These are phyloP conservation scores for Lagenidium sp. DNA, from an alignment of 352 stramenopile species.

Conservation along the genomic window DNA sequence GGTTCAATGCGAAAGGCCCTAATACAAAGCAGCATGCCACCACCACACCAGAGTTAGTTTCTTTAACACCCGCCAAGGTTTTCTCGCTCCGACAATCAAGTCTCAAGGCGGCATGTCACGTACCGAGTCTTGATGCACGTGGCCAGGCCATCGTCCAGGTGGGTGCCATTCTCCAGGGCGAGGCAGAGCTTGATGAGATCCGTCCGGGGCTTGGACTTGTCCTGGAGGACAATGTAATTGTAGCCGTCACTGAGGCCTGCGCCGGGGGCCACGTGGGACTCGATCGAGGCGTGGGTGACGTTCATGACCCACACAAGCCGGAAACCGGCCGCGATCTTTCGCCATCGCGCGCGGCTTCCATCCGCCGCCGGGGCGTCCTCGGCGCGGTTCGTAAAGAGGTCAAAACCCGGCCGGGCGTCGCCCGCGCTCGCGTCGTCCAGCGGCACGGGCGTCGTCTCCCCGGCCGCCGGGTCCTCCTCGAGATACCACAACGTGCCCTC, in stretches of 20 bases:
- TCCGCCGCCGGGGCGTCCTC: constrained; percentile 15
- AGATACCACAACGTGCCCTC: constrained; percentile 52
- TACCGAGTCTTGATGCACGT: constrained; percentile 49
- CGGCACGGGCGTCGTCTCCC: constrained; percentile 1
- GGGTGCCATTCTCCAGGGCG: constrained; percentile 37
- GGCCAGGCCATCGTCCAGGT: constrained; percentile 27
- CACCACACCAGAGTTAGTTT: too few relatives aligned
- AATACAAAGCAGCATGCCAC: neutral
- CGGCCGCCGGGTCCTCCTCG: constrained; percentile 17
- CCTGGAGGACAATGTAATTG: constrained; percentile 48
- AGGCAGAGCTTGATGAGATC: constrained; percentile 36
- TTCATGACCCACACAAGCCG: constrained; percentile 30
- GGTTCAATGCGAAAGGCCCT: constrained; percentile 39
- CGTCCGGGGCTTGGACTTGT: constrained; percentile 25
- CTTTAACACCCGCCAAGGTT: too few relatives aligned
- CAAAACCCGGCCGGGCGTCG: constrained; percentile 25
- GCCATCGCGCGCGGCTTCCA: constrained; percentile 9
- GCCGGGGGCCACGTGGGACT: constrained; percentile 16
- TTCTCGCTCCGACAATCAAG: too few relatives aligned
- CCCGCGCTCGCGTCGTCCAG: neutral
- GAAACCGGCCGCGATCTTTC: constrained; percentile 19
- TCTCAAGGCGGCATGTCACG: too few relatives aligned
- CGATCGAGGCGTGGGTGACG: constrained; percentile 18
- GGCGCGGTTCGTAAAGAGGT: constrained; percentile 29
- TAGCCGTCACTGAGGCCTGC: constrained; percentile 35